Base-by-base conservation (phyloP, 139 green algal species). In the Pleodorina starrii region DNA sequence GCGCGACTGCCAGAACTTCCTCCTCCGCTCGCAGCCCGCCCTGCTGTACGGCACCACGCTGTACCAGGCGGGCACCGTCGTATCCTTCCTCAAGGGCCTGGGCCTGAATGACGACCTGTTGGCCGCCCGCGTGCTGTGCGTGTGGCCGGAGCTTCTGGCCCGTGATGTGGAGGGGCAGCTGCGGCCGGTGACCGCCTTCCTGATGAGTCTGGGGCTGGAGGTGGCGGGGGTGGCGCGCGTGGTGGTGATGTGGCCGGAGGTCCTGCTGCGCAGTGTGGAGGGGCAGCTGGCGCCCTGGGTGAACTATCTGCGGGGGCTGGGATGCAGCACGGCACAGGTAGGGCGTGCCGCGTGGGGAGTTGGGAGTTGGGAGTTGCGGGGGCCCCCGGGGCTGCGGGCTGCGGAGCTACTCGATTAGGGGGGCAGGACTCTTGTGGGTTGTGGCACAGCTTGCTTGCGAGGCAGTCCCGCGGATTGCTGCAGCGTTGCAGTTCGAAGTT, bases 191-290 rank as follows among this genome's bases (percentile, higher is more conserved):
- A 87, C 92, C 2, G 25, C 38, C 14, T 92, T 77, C 87, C 87
- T 94, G 9, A 91, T 88, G 68, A 46, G 25, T 1, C 86, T 94
- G 44, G 92, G 92, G 6, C 46, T 94, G 35, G 92, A 94, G 78
- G 74, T 89, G n/a, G 43, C 83, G 38, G 76, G 46, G n/a, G 73
- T 90, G 23, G 68, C 23, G 21, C 71, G 79, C 36, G 74, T 92
- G 44, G 85, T 75, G 9, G 60, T 87, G 38, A 40, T 90, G n/a
- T 92, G 89, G 77, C 91, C 91, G 2, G 91, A 94, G 86, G 35
- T 94, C 43, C 86, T 94, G 66, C 74, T 91, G 11, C 60, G 66
- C 40, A 80, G 51, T 5, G 82, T 90, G 50, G 50, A 72, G 19
- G 57, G 38, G 29, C 86, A 91, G 73, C 86, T 92, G 66, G 48